A percentile compares a stretch with the other conserved stretches of the same genome.
Evolutionary conservation across 352 stramenopile species (phyloP).

Genomic region (Nothophytophthora sp.): DNA sequence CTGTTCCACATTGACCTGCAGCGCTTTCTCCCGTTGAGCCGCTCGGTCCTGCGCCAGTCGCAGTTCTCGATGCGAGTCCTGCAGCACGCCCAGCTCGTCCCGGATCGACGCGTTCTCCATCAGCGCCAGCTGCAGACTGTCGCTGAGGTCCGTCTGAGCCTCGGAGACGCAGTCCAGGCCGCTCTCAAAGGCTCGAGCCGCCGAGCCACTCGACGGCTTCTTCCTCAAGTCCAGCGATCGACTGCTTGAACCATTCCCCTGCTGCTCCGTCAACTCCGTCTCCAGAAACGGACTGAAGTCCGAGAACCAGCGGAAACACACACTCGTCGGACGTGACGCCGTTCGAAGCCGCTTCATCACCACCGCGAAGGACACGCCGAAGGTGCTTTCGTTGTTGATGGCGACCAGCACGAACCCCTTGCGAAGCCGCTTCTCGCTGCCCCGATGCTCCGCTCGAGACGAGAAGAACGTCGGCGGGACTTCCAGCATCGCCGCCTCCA

Average conservation of each 20-base stretch:
- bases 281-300: conserved; percentile 81
- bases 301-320: conserved; percentile 83
- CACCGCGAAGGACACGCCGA: conserved; percentile 49
- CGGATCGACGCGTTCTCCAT: conserved; percentile 79
- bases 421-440: conserved; percentile 57
- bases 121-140: conserved; percentile 63
- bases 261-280: conserved; percentile 47
- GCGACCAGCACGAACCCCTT: conserved; percentile 78
- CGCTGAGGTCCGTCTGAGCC: conserved; percentile 62
- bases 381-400: conserved; percentile 82
- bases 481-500: conserved; percentile 75
- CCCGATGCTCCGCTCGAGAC: conserved; percentile 26
- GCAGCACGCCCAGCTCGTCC: conserved; percentile 56
- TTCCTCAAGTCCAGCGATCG: conserved; percentile 13
- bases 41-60: conserved; percentile 30
- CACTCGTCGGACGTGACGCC: conserved; percentile 60
- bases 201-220: conserved; percentile 3
- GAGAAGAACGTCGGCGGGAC: conserved; percentile 64
- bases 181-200: conserved; percentile 39
- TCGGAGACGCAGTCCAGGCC: conserved; percentile 61
- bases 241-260: conserved; percentile 5
- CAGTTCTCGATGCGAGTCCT: conserved; percentile 55
- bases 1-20: conserved; percentile 37
- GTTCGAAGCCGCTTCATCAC: conserved; percentile 57
- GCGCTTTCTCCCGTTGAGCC: conserved; percentile 13